A percentile compares a stretch with the other conserved stretches of the same genome.
These are phyloP conservation scores for Mangifera indica DNA, from an alignment of 345 rosid species.

Conservation along the genomic window DNA sequence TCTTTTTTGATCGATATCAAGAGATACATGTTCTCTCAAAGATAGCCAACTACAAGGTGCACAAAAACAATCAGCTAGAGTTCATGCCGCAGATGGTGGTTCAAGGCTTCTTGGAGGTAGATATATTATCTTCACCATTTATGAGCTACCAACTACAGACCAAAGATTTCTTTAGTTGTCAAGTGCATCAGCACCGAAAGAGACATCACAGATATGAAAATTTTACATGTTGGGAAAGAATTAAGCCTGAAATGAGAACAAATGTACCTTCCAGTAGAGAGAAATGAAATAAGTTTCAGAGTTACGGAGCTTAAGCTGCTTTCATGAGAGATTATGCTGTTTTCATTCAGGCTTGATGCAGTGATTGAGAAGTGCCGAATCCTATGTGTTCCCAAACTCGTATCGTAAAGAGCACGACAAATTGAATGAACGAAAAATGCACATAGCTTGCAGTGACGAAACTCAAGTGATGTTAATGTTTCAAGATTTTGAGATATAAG, in stretches of 20 bases:
- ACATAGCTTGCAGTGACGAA: conserved; percentile 73
- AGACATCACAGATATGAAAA: conserved; percentile 5
- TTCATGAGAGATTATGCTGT: no score
- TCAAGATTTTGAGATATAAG: conserved; percentile 61
- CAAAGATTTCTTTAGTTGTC: not conserved
- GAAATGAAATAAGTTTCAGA: conserved; percentile 51
- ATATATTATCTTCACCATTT: not conserved
- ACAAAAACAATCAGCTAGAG: conserved; percentile 4
- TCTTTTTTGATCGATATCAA: not conserved
- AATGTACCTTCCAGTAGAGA: conserved; percentile 62
- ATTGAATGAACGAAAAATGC: conserved; percentile 47
- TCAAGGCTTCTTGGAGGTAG: not conserved
- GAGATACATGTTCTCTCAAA: not conserved
- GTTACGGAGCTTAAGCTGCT: conserved; percentile 37
- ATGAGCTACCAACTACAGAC: not conserved
- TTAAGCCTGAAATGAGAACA: conserved; percentile 12
- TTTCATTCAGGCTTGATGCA: conserved; percentile 51
- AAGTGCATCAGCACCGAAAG: conserved; percentile 2
- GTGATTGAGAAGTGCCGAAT: conserved; percentile 54
- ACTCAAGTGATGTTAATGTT: conserved; percentile 68
- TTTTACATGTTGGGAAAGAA: conserved; percentile 10
- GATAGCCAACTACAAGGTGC: conserved; percentile 1
- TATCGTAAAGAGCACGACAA: conserved; percentile 42
- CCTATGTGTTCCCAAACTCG: conserved; percentile 36
- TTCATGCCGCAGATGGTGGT: not conserved